Evolutionary conservation across 139 green algal species (phyloP), one percentile per base, ranked within the genome.

Genomic region (Ostreobium quekettii): DNA sequence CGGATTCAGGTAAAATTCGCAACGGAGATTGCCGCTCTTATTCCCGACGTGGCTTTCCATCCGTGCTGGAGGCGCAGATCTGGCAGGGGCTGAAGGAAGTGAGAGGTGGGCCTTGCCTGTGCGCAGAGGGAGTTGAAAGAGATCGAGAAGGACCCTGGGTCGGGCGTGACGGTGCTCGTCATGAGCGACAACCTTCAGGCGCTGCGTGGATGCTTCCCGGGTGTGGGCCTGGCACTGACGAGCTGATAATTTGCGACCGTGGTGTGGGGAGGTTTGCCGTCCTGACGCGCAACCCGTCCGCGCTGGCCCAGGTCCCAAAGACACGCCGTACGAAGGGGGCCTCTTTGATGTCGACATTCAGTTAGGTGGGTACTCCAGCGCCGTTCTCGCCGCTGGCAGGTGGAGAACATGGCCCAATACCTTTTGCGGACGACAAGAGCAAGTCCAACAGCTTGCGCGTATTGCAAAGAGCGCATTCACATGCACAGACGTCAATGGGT

Each of bases 41-140:
- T 53, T 53, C n/a, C n/a, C n/a, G n/a, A n/a, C n/a, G n/a, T n/a
- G n/a, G n/a, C n/a, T n/a, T n/a, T n/a, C n/a, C n/a, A n/a, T n/a
- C n/a, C n/a, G n/a, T n/a, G n/a, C n/a, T n/a, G n/a, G n/a, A n/a
- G n/a, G 42, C 15, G 42, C 19, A 53, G 42, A 26, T 53, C 19
- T 53, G 11, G 15, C 19, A 11, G 15, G 15, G 15, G 42, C 19
- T 53, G 15, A 19, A 53, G 42, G 15, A 11, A 19, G 19, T 53
- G 19, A 53, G 42, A 19, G 67, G 29, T 78, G 19, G 79, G 82
- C 70, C 56, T 78, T 56, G 68, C 70, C 0, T 57, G 78, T 1
- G 53, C 85, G 48, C 79, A 92, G 76, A 95, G 95, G 76, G 91
- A 97, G 76, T 82, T 97, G 8, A 80, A 76, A 24, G 89, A 94